Evolutionary conservation across 495 filamentous ascomycete genomes (phyloP), one percentile per base, ranked within the genome.

Genomic region (Hypoxylon crocopeplum): DNA sequence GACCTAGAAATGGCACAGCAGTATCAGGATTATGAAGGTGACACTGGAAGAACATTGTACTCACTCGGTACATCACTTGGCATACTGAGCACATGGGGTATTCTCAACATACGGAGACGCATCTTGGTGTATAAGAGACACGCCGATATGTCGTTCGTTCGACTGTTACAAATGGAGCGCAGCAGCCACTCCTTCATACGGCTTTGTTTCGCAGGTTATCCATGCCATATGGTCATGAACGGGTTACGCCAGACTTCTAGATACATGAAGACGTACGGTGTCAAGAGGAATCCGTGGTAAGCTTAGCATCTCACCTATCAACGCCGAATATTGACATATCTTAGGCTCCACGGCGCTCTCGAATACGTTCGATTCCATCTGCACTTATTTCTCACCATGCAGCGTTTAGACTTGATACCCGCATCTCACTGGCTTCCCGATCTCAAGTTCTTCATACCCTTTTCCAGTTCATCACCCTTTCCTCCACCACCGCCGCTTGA

Each of bases 41-140:
- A 62, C 10, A 70, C 73, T 4, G 82, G 77, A 15, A 65, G 68
- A 10, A 67, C 62, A 10, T 50, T 79, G 41, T 59, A 78, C 44
- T 52, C 73, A 21, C 37, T 67, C 6, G 75, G 75, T 3, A 69
- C 73, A 10, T 49, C 70, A 1, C 52, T 79, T 6, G 69, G 77
- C 17, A 69, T 75, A n/a, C 68, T 70, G 7, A 70, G 72, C 1
- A 71, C 80, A 15, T 84, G 81, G 80, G 80, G 81, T n/a, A 69
- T 82, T 7, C 71, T 78, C 45, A 79, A 80, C 27, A 62, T 83
- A 48, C 67, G 81, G 45, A 74, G 79, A 48, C 73, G 81, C 20
- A 77, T 83, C 34, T 40, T 82, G 49, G 81, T 82, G 3, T 83
- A 82, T 65, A 76, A 76, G 48, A 62, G 60, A 40, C 80, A 76